phyloP scores from a whole-genome alignment of 2,329 filamentous ascomycete genomes.

The Seiridium unicorne region DNA sequence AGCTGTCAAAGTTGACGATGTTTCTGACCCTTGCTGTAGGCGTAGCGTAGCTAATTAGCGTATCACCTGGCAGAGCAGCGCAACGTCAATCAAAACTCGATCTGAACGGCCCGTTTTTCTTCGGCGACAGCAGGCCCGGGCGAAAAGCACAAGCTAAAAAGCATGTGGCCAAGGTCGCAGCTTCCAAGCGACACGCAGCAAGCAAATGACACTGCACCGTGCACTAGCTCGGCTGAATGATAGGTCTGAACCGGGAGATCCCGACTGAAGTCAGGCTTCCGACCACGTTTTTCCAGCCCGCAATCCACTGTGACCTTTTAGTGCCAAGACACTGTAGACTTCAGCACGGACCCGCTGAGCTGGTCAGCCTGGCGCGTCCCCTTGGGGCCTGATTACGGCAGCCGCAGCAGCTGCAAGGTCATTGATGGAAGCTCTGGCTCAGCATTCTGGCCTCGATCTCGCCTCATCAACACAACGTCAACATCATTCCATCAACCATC shows the following conservation, averaged over 20 bases:
- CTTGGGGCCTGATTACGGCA: slow-evolving; percentile 6
- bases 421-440: neutral
- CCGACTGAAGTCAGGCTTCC: neutral
- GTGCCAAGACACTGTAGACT: neutral
- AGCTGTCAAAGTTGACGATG: slow-evolving; percentile 4
- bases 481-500: neutral
- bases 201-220: no score
- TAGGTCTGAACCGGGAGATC: neutral
- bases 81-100: neutral
- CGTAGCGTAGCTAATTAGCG: neutral
- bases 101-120: neutral
- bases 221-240: slow-evolving; percentile 1
- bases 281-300: no score
- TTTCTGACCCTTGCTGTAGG: neutral
- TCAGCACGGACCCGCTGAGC: neutral
- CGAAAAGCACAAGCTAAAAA: neutral
- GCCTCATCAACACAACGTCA: slow-evolving; percentile 1
- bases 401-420: slow-evolving; percentile 2
- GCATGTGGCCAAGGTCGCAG: neutral
- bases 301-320: no score
- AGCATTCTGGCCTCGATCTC: neutral
- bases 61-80: neutral
- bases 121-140: neutral
- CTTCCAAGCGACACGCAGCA: neutral
- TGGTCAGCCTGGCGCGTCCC: slow-evolving; percentile 6